Percentiles rank a stretch among this genome's conserved stretches.
Evolutionary conservation across 768 basidiomycete species (phyloP).

Genomic region (Tylopilus subfusipes): DNA sequence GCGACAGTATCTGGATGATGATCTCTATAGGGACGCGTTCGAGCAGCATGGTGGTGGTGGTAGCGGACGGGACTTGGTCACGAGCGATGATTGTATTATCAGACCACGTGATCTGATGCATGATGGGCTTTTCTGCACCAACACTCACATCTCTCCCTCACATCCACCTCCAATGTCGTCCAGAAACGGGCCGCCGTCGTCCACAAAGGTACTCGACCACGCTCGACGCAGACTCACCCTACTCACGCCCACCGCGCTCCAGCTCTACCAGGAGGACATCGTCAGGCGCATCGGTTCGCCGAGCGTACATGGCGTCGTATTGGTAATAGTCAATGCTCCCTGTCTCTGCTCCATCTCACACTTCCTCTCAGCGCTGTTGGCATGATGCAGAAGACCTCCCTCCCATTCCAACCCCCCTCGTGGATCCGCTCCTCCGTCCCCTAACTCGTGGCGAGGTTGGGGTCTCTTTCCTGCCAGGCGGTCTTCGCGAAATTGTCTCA

Average conservation of each 20-base stretch:
- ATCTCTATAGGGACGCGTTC: constrained; percentile 25
- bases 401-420: constrained; percentile 36
- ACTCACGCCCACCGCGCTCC: background rate
- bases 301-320: constrained; percentile 53
- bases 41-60: constrained; percentile 6
- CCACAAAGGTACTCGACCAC: constrained; percentile 33
- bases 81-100: background rate
- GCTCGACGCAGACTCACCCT: background rate
- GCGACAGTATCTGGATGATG: constrained; percentile 18
- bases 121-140: background rate
- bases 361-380: constrained; percentile 71
- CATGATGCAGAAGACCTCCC: constrained; percentile 77
- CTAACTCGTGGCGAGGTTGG: constrained; percentile 79
- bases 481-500: constrained; percentile 60
- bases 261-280: constrained; percentile 71
- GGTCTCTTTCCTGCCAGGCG: constrained; percentile 61
- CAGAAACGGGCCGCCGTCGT: constrained; percentile 18
- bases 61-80: background rate
- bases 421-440: constrained; percentile 73
- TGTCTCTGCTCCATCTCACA: constrained; percentile 10
- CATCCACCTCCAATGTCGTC: constrained; percentile 27
- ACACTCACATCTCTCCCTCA: background rate
- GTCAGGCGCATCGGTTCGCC: constrained; percentile 47
- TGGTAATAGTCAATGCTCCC: constrained; percentile 42
- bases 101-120: constrained; percentile 22